These are phyloP conservation scores for Coelastrella sp. DNA, from an alignment of 139 green algal species.

Conservation along the genomic window DNA sequence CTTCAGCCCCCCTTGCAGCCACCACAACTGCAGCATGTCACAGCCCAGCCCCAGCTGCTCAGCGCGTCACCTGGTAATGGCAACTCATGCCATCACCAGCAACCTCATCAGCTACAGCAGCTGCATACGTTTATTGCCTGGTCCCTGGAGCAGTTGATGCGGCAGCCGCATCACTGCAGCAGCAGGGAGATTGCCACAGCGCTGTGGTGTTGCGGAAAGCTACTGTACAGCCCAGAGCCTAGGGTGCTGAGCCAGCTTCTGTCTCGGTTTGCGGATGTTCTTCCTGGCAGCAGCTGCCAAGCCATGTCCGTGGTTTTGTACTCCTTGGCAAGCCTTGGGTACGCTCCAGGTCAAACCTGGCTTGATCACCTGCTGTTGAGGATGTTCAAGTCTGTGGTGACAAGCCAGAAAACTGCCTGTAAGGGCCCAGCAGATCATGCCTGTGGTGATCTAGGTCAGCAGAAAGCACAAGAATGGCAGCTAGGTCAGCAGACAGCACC, in stretches of 20 bases:
- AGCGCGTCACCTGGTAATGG: not conserved
- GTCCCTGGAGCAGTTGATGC: not conserved
- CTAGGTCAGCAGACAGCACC: not conserved
- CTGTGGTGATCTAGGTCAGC: not conserved
- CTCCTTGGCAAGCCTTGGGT: not conserved
- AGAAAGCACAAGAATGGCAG: not conserved
- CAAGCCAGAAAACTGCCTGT: not conserved
- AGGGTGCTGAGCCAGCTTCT: not conserved
- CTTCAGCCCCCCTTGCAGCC: not conserved
- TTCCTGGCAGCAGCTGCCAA: not conserved
- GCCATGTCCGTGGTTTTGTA: not conserved
- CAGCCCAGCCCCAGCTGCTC: not conserved
- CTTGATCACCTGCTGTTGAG: not conserved
- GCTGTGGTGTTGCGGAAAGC: not conserved
- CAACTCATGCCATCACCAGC: not conserved
- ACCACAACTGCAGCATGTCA: not conserved
- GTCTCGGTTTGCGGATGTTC: not conserved
- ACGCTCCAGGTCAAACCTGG: not conserved
- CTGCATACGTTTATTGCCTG: not conserved
- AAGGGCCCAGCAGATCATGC: not conserved
- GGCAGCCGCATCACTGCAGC: not conserved
- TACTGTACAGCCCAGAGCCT: not conserved
- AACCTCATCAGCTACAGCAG: not conserved
- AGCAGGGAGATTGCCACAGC: not conserved
- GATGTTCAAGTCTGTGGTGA: not conserved